Evolutionary conservation across 2,329 filamentous ascomycete species (phyloP).

Genomic region (Fusarium neocosmosporiellum): DNA sequence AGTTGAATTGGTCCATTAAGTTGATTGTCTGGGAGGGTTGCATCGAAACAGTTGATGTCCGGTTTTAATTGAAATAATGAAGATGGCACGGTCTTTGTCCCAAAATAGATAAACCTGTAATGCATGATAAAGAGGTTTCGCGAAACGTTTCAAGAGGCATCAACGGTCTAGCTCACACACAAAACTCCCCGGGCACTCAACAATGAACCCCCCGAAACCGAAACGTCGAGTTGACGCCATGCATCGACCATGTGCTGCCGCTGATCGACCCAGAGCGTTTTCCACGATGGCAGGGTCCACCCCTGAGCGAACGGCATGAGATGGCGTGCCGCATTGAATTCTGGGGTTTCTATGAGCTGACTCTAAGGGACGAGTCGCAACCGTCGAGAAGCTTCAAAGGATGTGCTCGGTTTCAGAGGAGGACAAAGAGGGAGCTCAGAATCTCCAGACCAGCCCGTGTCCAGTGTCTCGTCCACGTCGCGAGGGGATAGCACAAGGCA

Average conservation of each 20-base stretch:
- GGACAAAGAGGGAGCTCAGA: not conserved
- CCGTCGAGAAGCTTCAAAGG: not conserved
- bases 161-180: constrained; percentile 9
- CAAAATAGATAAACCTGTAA: not conserved
- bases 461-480: constrained; percentile 9
- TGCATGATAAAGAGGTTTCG: constrained; percentile 21
- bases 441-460: not conserved
- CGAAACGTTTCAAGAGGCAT: constrained; percentile 12
- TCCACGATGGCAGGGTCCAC: constrained; percentile 27
- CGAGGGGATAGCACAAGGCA: constrained; percentile 17
- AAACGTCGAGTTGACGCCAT: constrained; percentile 22
- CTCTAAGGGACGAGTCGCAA: not conserved
- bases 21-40: not conserved
- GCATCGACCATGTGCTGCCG: constrained; percentile 28
- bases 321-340: constrained; percentile 24
- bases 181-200: not conserved
- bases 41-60: constrained; percentile 14
- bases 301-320: constrained; percentile 17
- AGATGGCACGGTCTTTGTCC: not conserved
- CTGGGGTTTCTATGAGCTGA: constrained; percentile 4
- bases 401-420: constrained; percentile 10
- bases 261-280: constrained; percentile 21
- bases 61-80: constrained; percentile 3
- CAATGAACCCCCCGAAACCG: constrained; percentile 6
- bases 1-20: not conserved